Conservation (phyloP, 176 grass and related monocot genomes). For the Alloteropsis semialata region DNA sequence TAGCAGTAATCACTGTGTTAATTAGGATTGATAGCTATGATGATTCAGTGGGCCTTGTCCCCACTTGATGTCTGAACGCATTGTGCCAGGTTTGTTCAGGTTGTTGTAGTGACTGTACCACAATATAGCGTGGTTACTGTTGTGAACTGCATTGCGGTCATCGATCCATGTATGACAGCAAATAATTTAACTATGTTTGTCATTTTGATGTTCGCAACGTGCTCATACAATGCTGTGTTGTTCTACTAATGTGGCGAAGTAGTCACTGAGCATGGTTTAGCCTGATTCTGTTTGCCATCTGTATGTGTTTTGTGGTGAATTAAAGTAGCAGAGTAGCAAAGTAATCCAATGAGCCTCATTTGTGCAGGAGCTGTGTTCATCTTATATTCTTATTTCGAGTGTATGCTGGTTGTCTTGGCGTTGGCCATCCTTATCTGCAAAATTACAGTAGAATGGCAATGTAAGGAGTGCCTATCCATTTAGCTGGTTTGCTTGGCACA, state of each 20-base stretch:
- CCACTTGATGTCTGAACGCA: constrained; percentile 46
- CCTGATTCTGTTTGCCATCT: not conserved
- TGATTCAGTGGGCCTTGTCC: constrained; percentile 53
- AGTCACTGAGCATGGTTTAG: not conserved
- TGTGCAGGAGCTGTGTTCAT: not conserved
- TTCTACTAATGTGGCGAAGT: not conserved
- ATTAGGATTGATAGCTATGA: constrained; percentile 47
- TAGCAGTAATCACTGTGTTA: constrained; percentile 33
- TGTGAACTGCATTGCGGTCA: constrained; percentile 25
- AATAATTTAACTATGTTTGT: constrained; percentile 14
- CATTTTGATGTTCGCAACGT: not conserved
- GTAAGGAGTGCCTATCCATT: not conserved
- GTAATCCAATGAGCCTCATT: not conserved
- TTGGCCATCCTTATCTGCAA: not conserved
- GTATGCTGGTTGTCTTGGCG: not conserved
- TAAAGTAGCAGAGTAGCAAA: not conserved
- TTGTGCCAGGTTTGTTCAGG: not conserved
- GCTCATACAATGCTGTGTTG: not conserved
- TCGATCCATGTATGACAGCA: constrained; percentile 22
- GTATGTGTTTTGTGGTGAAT: not conserved
- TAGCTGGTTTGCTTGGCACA: no score
- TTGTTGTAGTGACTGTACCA: constrained; percentile 16
- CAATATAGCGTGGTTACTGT: not conserved
- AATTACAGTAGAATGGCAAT: not conserved
- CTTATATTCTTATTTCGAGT: no score